phyloP scores from a whole-genome alignment of 2,329 filamentous ascomycete species.

The Aspergillus viridinutans region DNA sequence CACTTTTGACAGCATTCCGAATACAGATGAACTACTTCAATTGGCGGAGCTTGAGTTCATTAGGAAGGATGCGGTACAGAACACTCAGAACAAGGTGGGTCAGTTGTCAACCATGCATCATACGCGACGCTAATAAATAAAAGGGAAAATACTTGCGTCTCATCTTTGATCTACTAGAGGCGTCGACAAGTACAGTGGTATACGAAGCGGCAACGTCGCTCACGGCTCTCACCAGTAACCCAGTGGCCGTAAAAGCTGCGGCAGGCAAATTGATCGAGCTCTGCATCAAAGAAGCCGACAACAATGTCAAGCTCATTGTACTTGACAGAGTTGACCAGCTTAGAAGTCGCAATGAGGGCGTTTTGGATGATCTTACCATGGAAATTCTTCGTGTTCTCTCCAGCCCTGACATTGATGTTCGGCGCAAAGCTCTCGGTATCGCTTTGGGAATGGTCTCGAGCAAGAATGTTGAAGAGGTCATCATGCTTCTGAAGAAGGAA shows the following conservation, averaged over 20 bases:
- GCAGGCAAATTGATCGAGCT: constrained; percentile 95
- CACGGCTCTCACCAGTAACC: constrained; percentile 90
- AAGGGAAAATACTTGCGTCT: constrained; percentile 84
- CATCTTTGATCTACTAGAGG: constrained; percentile 95
- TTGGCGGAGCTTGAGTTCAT: constrained; percentile 96
- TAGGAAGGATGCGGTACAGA: constrained; percentile 92
- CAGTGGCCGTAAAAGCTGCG: constrained; percentile 94
- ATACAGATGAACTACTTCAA: constrained; percentile 89
- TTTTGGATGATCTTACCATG: constrained; percentile 93
- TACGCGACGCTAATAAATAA: constrained; percentile 23
- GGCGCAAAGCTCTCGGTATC: constrained; percentile 83
- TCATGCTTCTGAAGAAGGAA: constrained; percentile 94
- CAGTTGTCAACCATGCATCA: neutral
- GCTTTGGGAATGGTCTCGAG: constrained; percentile 97
- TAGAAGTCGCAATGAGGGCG: constrained; percentile 80
- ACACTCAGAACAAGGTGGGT: constrained; percentile 83
- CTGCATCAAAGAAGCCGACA: constrained; percentile 95
- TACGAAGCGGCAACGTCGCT: constrained; percentile 96
- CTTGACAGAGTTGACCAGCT: constrained; percentile 88
- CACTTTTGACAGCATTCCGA: constrained; percentile 89
- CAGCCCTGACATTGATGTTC: constrained; percentile 92
- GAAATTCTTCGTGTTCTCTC: constrained; percentile 92
- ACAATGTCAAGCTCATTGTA: constrained; percentile 98
- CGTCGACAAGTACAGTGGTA: constrained; percentile 86
- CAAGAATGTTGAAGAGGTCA: constrained; percentile 97